These are phyloP conservation scores for Prototheca cutis DNA, from an alignment of 163 green algal species.

Conservation along the genomic window DNA sequence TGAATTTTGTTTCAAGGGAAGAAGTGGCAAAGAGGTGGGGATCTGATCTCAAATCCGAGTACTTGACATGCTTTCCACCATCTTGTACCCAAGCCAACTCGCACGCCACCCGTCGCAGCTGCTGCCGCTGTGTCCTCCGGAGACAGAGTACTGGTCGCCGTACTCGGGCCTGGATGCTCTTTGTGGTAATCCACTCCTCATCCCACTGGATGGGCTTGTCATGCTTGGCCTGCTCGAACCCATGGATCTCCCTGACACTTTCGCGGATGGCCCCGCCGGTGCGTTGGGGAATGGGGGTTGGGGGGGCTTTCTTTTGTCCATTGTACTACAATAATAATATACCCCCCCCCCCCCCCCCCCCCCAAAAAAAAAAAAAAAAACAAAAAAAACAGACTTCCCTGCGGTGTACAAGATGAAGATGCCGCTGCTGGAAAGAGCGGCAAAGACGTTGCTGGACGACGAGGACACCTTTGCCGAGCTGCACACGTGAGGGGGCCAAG, in stretches of 20 bases:
- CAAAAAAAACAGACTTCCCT: conserved; percentile 25
- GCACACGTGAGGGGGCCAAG: conserved; percentile 1
- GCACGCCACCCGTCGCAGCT: conserved; percentile 46
- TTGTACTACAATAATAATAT: no score
- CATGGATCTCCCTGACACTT: conserved; percentile 40
- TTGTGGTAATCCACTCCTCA: conserved; percentile 85
- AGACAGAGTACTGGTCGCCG: conserved; percentile 82
- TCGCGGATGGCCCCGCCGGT: background rate
- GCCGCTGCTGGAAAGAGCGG: conserved; percentile 70
- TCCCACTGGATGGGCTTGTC: conserved; percentile 76
- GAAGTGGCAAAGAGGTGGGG: no score
- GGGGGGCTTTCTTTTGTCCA: background rate
- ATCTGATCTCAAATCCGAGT: no score
- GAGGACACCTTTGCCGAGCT: conserved; percentile 34
- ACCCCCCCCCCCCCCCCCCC: background rate
- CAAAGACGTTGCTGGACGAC: conserved; percentile 42
- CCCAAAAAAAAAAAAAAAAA: no score
- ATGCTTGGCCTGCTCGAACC: conserved; percentile 66
- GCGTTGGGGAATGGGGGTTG: no score
- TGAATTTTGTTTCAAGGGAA: no score
- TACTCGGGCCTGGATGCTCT: conserved; percentile 77
- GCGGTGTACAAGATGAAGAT: conserved; percentile 32
- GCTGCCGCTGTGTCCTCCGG: conserved; percentile 88
- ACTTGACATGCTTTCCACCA: background rate
- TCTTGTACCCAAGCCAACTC: background rate